Base-by-base conservation (phyloP, 441 rosid species). In the Manihot esculenta region DNA sequence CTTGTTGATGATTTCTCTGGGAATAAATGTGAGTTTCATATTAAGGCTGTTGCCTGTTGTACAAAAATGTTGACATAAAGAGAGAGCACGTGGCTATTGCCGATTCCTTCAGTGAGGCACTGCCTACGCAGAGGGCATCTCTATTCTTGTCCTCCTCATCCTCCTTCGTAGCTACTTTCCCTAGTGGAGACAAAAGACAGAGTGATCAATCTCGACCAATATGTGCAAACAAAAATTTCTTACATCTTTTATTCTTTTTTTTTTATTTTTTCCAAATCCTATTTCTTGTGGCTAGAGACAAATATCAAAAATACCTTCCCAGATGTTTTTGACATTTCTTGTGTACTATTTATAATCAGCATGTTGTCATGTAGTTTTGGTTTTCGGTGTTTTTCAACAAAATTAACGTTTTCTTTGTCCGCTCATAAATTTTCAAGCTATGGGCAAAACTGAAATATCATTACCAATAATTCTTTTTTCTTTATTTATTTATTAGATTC, bases 141-240 rank as follows among this genome's bases (percentile, higher is more conserved):
- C 62, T 73, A 11, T 75, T 81, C 9, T 20, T 58, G 13, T 64
- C 76, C 1, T 20, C 57, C 14, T 9, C 56, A 1, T 64, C 80
- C 65, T 55, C 79, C 63, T 59, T 84, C 12, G 41, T 60, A 26
- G 57, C 77, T 55, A 14, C 54, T 24, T n/a, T 23, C 24, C 72
- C 30, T 71, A 72, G 78, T 56, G 80, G 74, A 62, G 86, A 77
- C 64, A 53, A 59, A 27, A 80, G n/a, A 82, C 24, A 80, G 83
- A 75, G 72, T 88, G 54, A 76, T 89, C 82, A 87, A 91, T 75
- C 84, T 93, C 7, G 89, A 86, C 72, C 89, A 87, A 97, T 93
- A 80, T 87, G 97, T 83, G 42, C 50, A 49, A 47, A 49, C 14
- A 24, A n/a, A n/a, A n/a, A n/a, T n/a, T n/a, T n/a, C n/a, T n/a